Conservation (phyloP, 225 moss, liverwort and hornwort species). For the Climacium dendroides region DNA sequence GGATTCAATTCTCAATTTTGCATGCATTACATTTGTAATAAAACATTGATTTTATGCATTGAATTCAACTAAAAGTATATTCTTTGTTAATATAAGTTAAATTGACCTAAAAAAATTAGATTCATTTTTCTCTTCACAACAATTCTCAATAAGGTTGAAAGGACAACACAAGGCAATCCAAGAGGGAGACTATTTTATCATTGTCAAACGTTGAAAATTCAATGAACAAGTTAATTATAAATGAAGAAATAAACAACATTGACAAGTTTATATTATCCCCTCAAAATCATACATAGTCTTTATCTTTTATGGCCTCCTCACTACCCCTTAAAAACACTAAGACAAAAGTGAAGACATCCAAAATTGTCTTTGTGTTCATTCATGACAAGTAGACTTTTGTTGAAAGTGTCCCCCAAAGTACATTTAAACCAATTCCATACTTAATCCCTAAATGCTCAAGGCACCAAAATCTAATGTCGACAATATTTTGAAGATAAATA, state of each 20-base stretch:
- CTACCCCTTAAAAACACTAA: neutral
- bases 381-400: fast-evolving
- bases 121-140: neutral
- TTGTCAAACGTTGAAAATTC: neutral
- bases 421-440: neutral
- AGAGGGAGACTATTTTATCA: neutral
- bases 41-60: neutral
- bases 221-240: neutral
- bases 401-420: neutral
- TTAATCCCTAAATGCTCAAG: too few species aligned
- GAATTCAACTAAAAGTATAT: neutral
- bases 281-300: neutral
- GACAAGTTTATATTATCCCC: neutral
- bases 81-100: neutral
- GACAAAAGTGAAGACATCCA: neutral
- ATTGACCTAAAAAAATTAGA: neutral
- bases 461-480: too few species aligned
- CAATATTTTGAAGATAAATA: too few species aligned
- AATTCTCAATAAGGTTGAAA: neutral
- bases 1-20: neutral
- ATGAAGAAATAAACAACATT: neutral
- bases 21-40: neutral
- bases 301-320: neutral
- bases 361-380: fast-evolving
- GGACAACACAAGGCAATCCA: neutral